phyloP scores from a whole-genome alignment of 106 monocot species.

The Narthecium ossifragum region DNA sequence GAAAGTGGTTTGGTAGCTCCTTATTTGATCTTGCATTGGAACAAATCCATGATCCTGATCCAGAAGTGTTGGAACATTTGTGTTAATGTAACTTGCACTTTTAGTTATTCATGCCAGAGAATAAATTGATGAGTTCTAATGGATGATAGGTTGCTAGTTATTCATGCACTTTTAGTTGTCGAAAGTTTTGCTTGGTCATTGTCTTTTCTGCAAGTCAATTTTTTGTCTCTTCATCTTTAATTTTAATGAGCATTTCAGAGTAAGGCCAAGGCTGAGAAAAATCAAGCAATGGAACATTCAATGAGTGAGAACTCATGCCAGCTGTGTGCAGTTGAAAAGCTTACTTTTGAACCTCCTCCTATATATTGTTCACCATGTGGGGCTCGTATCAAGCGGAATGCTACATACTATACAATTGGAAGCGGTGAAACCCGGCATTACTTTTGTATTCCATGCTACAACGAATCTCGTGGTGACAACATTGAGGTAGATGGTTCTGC shows the following conservation, averaged over 20 bases:
- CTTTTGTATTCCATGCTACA: slow-evolving; percentile 83
- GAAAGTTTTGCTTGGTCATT: too few relatives aligned
- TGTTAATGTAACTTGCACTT: too few relatives aligned
- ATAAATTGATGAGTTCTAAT: too few relatives aligned
- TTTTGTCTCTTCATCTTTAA: slow-evolving; percentile 6
- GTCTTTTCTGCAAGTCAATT: too few relatives aligned
- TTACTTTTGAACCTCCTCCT: slow-evolving; percentile 94
- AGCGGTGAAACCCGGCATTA: slow-evolving; percentile 76
- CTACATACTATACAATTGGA: slow-evolving; percentile 78
- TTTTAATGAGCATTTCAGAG: slow-evolving; percentile 54
- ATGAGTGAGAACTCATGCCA: slow-evolving; percentile 98
- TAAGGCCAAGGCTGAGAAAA: slow-evolving; percentile 96
- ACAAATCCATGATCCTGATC: too few relatives aligned
- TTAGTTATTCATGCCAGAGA: too few relatives aligned
- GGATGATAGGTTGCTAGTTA: too few relatives aligned
- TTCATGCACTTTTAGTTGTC: too few relatives aligned
- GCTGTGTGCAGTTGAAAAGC: slow-evolving; percentile 90
- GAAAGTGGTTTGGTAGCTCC: too few relatives aligned
- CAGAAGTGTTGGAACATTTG: too few relatives aligned
- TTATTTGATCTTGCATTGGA: too few relatives aligned
- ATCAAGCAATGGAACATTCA: slow-evolving; percentile 82
- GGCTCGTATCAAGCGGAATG: slow-evolving; percentile 96
- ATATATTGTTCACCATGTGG: slow-evolving; percentile 98
- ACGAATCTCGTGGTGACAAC: slow-evolving; percentile 84
- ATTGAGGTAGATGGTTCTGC: slow-evolving; percentile 64